These are phyloP conservation scores for Candida ascalaphidarum DNA, from an alignment of 805 yeast species.

Conservation along the genomic window DNA sequence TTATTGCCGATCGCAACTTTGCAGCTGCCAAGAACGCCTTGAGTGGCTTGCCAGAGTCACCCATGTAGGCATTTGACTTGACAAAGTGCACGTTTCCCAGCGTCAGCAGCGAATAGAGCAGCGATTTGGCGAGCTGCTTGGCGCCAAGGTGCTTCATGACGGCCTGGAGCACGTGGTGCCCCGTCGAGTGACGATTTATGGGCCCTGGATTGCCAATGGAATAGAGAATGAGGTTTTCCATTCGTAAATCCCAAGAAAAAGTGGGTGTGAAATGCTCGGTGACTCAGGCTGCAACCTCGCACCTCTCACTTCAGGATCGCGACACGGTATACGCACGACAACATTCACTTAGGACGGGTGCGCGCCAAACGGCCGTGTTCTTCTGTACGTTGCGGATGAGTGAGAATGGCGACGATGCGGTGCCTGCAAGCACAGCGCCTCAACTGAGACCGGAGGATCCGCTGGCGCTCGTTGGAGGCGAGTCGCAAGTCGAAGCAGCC, in stretches of 20 bases:
- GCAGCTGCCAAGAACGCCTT: slow-evolving; percentile 14
- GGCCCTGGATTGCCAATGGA: slow-evolving; percentile 36
- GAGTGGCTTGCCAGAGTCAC: slow-evolving; percentile 26
- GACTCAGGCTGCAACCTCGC: no score
- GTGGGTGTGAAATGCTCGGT: no score
- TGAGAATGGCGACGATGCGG: no score
- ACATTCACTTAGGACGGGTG: no score
- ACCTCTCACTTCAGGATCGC: no score
- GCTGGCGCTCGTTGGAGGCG: no score
- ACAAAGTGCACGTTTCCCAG: slow-evolving; percentile 18
- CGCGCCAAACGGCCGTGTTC: no score
- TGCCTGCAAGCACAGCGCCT: no score
- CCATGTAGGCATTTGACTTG: slow-evolving; percentile 31
- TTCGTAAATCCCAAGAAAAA: no score
- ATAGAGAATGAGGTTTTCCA: slow-evolving; percentile 11
- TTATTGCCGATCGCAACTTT: slow-evolving; percentile 4
- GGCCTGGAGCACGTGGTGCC: slow-evolving; percentile 23
- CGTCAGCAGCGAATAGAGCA: slow-evolving; percentile 18
- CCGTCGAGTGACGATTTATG: slow-evolving; percentile 30
- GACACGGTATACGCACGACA: no score
- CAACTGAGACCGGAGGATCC: no score
- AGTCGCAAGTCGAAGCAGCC: slow-evolving; percentile 1
- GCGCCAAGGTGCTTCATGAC: slow-evolving; percentile 18
- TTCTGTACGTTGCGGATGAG: no score
- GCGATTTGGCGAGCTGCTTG: slow-evolving; percentile 18